Base-by-base conservation (phyloP, 2,329 filamentous ascomycete genomes). In the Cordyceps tenuipes region DNA sequence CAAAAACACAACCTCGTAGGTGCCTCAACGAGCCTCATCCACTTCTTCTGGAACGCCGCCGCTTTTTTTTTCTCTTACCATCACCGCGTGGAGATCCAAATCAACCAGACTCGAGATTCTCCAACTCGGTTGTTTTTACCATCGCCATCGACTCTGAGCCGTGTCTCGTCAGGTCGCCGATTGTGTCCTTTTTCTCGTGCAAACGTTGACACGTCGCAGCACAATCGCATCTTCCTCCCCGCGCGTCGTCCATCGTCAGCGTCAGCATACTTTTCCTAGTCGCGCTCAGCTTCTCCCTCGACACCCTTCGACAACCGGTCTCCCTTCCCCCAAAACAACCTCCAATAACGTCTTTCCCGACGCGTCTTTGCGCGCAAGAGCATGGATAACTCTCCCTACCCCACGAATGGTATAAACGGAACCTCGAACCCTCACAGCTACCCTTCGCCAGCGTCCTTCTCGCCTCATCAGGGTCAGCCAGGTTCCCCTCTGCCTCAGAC, bases 351-450 rank as follows among this genome's bases (percentile, higher is more conserved):
- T 61, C 61, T 64, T 65, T 67, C 63, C 66, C 63, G 66, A 67
- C 70, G 72, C 73, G 72, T 70, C 39, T 63, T 64, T 66, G 66
- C 67, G 66, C 66, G 69, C 70, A 73, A 68, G 71, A 78, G 75
- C 73, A 82, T 82, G 80, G 79, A 82, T 77, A 76, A 76, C 73
- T 74, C 75, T 70, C 77, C 79, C 67, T 81, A 80, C 69, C 76
- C 76, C 72, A 74, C 79, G 73, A 80, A 82, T 77, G 77, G 75
- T 75, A 78, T 82, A 79, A 80, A 79, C 77, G 76, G 79, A 64
- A 77, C 77, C 65, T 76, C 76, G 60, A 74, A 78, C 67, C 72
- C 75, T 64, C 74, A 75, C 66, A 73, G 74, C 63, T 80, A 81
- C 71, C 77, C 78, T 68, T 81, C 79, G 64, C 77, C 78, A 46